phyloP scores from a whole-genome alignment of 345 rosid genomes.

The Heritiera fomes region DNA sequence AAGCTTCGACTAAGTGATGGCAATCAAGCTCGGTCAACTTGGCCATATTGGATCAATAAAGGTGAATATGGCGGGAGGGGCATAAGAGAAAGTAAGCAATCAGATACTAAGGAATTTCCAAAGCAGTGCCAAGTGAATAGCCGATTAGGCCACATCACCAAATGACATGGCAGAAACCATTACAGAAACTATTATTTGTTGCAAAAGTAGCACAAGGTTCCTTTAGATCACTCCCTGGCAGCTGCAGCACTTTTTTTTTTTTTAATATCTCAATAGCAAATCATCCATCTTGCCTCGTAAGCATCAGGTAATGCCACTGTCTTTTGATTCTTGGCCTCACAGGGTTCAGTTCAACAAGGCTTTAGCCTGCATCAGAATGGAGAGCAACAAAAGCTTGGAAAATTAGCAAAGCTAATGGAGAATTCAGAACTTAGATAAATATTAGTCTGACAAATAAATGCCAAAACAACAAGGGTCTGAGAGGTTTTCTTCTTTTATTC shows the following conservation, averaged over 20 bases:
- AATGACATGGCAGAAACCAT: constrained; percentile 27
- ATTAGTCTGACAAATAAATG: background rate
- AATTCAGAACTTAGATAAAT: background rate
- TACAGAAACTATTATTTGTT: constrained; percentile 16
- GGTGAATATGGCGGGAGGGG: constrained; percentile 17
- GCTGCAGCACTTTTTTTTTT: background rate
- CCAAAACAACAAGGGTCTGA: background rate
- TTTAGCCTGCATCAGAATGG: background rate
- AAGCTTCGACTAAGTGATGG: constrained; percentile 46
- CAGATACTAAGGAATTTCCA: constrained; percentile 25
- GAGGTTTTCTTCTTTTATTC: background rate
- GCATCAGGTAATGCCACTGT: background rate
- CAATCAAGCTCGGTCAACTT: constrained; percentile 40
- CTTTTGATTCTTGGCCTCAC: background rate
- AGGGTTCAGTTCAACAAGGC: constrained; percentile 6
- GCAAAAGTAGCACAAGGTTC: constrained; percentile 3
- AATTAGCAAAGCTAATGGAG: background rate
- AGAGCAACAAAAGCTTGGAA: background rate
- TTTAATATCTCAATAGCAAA: background rate
- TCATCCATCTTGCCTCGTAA: constrained; percentile 4
- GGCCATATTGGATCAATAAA: constrained; percentile 40
- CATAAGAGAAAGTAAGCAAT: constrained; percentile 18
- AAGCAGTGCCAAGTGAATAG: constrained; percentile 40
- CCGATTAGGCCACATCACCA: constrained; percentile 34
- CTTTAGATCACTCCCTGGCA: constrained; percentile 8